Percentiles rank a stretch among this genome's conserved stretches.
phyloP scores from a whole-genome alignment of 768 basidiomycete genomes.

The Russula earlei region DNA sequence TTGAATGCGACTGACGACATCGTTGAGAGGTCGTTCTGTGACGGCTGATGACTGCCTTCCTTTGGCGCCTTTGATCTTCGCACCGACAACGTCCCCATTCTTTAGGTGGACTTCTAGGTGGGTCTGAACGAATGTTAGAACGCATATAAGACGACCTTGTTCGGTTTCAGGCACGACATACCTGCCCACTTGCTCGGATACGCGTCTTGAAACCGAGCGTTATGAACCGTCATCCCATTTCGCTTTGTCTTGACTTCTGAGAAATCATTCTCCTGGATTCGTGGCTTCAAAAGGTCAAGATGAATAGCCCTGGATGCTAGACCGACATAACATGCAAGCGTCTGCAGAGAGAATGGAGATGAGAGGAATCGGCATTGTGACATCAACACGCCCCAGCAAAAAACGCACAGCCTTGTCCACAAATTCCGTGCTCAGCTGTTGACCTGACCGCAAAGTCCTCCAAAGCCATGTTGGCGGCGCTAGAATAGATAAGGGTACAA shows the following conservation, averaged over 20 bases:
- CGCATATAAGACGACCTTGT: neutral
- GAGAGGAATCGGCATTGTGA: neutral
- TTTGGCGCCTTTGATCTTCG: neutral
- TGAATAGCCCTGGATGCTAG: neutral
- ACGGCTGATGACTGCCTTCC: slow-evolving; percentile 1
- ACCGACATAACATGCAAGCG: neutral
- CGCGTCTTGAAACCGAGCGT: slow-evolving; percentile 11
- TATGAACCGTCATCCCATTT: neutral
- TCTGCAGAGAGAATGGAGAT: neutral
- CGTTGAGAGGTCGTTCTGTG: neutral
- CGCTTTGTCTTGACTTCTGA: neutral
- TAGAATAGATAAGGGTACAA: neutral
- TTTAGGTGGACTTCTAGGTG: neutral
- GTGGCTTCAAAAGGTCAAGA: neutral
- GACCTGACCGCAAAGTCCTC: neutral
- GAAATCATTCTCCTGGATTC: slow-evolving; percentile 7
- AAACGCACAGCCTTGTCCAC: neutral
- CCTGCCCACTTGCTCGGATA: slow-evolving; percentile 2
- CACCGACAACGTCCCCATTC: neutral
- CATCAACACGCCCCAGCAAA: too few relatives aligned
- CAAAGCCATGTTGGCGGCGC: neutral
- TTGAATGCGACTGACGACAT: neutral
- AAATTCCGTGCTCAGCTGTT: neutral
- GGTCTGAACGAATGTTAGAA: neutral
- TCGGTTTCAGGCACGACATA: neutral